A percentile compares a stretch with the other conserved stretches of the same genome.
phyloP scores from a whole-genome alignment of 2,329 filamentous ascomycete genomes.

The Paecilomyces formosus region DNA sequence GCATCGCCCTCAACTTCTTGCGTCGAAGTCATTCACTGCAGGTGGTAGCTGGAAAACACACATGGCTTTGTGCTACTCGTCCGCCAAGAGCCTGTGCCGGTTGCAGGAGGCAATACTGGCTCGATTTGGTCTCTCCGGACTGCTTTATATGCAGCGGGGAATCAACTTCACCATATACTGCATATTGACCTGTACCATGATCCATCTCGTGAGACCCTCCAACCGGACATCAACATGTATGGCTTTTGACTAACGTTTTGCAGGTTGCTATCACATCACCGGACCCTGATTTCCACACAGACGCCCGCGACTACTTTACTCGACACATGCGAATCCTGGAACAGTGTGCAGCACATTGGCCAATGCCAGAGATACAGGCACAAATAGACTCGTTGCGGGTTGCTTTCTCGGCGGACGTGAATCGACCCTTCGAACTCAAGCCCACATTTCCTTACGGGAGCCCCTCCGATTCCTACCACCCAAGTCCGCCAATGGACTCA shows the following conservation, averaged over 20 bases:
- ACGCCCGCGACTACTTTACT: constrained; percentile 83
- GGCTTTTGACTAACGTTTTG: neutral
- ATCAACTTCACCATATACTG: constrained; percentile 95
- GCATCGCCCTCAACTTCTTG: constrained; percentile 75
- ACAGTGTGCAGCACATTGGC: constrained; percentile 72
- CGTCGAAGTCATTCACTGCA: constrained; percentile 61
- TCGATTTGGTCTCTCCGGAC: constrained; percentile 67
- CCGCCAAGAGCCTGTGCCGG: constrained; percentile 77
- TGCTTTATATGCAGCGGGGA: constrained; percentile 87
- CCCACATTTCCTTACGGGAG: constrained; percentile 81
- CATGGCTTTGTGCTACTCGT: constrained; percentile 76
- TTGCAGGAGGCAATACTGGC: constrained; percentile 77
- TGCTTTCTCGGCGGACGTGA: constrained; percentile 81
- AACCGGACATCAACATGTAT: neutral
- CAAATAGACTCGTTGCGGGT: constrained; percentile 84
- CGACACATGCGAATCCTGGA: constrained; percentile 92
- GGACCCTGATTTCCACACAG: constrained; percentile 75
- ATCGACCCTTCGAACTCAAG: constrained; percentile 82
- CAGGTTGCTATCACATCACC: constrained; percentile 90
- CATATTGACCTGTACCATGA: constrained; percentile 81
- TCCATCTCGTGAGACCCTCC: constrained; percentile 72
- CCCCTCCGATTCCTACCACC: constrained; percentile 56
- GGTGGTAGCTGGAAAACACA: constrained; percentile 80
- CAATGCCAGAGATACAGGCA: constrained; percentile 80
- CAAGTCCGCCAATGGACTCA: constrained; percentile 53